Conservation (phyloP, 345 rosid species). For the Excoecaria cochinchinensis region DNA sequence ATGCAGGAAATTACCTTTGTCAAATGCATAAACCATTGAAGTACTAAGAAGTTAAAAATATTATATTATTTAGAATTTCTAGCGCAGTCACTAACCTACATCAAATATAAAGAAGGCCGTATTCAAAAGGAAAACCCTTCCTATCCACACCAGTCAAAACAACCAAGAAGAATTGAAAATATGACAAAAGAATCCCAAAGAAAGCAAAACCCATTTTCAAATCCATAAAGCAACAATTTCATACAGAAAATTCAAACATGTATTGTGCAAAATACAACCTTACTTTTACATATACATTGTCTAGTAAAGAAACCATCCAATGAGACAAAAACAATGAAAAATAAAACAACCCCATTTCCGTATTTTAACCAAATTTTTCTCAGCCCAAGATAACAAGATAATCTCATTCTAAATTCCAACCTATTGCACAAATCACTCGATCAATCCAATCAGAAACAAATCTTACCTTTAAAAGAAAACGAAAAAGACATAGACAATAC, state of each 20-base stretch:
- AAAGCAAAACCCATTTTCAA: conserved; percentile 22
- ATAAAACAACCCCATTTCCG: not conserved
- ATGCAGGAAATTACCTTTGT: conserved; percentile 15
- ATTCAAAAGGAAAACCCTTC: not conserved
- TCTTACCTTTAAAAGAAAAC: conserved; percentile 2
- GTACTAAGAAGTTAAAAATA: not conserved
- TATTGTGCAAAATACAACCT: not conserved
- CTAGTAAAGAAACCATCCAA: conserved; percentile 20
- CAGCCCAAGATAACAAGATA: conserved; percentile 12
- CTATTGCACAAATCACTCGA: not conserved
- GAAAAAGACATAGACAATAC: not conserved
- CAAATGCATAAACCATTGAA: not conserved
- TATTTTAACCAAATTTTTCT: not conserved
- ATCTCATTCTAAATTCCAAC: conserved; percentile 19
- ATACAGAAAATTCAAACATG: conserved; percentile 16
- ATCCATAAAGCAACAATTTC: conserved; percentile 11
- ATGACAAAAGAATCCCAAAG: conserved; percentile 18
- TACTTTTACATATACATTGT: conserved; percentile 1
- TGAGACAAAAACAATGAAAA: conserved; percentile 20
- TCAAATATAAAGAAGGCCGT: conserved; percentile 7
- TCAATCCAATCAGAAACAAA: conserved; percentile 21
- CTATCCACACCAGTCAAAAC: not conserved
- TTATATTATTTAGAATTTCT: too few relatives aligned
- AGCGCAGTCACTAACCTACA: not conserved
- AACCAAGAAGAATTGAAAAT: conserved; percentile 15